These are phyloP conservation scores for Allium fistulosum DNA, from an alignment of 106 monocot species.

Conservation along the genomic window DNA sequence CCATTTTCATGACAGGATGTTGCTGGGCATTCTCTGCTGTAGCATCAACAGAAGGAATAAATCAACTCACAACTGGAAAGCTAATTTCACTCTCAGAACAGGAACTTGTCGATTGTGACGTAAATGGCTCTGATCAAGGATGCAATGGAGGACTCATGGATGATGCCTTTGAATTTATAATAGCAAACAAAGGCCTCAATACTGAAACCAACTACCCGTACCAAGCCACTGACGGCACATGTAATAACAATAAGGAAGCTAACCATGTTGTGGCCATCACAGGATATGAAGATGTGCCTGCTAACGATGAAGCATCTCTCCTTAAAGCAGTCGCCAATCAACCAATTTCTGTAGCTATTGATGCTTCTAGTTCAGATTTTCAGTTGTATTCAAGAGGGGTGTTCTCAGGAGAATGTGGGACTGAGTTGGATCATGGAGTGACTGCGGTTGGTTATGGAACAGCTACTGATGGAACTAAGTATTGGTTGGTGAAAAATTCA, in stretches of 20 bases:
- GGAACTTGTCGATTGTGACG: constrained; percentile 14
- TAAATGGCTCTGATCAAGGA: neutral
- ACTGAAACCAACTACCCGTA: constrained; percentile 10
- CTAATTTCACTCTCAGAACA: constrained; percentile 12
- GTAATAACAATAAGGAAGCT: constrained; percentile 8
- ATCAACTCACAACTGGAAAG: constrained; percentile 4
- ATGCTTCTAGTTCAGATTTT: neutral
- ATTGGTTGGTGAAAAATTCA: constrained; percentile 12
- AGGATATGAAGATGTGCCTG: constrained; percentile 25
- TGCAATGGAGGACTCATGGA: constrained; percentile 10
- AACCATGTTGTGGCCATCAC: constrained; percentile 8
- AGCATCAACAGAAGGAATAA: constrained; percentile 9
- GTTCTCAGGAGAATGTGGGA: constrained; percentile 5
- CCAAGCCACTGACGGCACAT: neutral
- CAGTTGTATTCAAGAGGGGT: constrained; percentile 9
- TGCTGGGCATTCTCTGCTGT: constrained; percentile 16
- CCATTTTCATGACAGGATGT: neutral
- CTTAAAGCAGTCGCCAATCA: constrained; percentile 10
- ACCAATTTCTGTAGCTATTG: constrained; percentile 6
- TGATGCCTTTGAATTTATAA: constrained; percentile 10
- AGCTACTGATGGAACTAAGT: neutral
- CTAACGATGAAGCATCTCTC: constrained; percentile 18
- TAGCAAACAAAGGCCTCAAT: constrained; percentile 9
- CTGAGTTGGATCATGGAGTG: constrained; percentile 12
- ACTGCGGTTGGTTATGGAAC: constrained; percentile 13